These are phyloP conservation scores for Globisporangium emineosum DNA, from an alignment of 352 stramenopile genomes.

Conservation along the genomic window DNA sequence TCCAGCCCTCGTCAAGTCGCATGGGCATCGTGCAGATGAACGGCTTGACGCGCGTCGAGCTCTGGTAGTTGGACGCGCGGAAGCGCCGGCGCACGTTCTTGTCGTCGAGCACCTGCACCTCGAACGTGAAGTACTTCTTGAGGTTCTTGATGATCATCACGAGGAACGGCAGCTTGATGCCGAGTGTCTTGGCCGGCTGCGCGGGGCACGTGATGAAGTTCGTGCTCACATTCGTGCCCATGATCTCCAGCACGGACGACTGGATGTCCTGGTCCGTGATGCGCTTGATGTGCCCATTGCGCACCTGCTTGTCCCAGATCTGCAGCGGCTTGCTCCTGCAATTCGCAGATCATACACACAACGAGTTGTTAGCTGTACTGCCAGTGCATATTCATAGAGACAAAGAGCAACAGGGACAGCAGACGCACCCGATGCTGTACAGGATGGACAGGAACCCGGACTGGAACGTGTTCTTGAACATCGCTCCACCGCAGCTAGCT, in stretches of 20 bases:
- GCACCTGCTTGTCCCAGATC: constrained; percentile 98
- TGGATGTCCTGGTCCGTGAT: constrained; percentile 98
- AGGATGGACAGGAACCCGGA: constrained; percentile 97
- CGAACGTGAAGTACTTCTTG: constrained; percentile 99
- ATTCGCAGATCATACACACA: constrained; percentile 2
- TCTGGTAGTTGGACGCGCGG: constrained; percentile 96
- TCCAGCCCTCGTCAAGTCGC: constrained; percentile 97
- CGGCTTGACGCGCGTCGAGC: constrained; percentile 95
- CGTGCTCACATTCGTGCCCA: constrained; percentile 98
- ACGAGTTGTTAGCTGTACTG: neutral
- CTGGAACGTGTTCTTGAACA: constrained; percentile 99
- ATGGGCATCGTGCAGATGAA: constrained; percentile 99
- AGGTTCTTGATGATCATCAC: constrained; percentile 99
- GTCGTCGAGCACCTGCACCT: constrained; percentile 97
- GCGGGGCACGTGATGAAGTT: constrained; percentile 97
- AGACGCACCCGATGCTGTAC: constrained; percentile 94
- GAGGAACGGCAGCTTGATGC: constrained; percentile 97
- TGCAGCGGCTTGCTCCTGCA: constrained; percentile 94
- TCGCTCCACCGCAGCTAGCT: constrained; percentile 25
- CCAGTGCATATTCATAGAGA: neutral
- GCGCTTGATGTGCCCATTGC: constrained; percentile 98
- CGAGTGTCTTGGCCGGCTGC: constrained; percentile 92
- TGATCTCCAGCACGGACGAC: constrained; percentile 97
- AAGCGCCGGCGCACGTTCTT: constrained; percentile 97
- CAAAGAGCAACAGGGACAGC: neutral